These are phyloP conservation scores for Cercospora sp. DNA, from an alignment of 2,329 filamentous ascomycete genomes.

Conservation along the genomic window DNA sequence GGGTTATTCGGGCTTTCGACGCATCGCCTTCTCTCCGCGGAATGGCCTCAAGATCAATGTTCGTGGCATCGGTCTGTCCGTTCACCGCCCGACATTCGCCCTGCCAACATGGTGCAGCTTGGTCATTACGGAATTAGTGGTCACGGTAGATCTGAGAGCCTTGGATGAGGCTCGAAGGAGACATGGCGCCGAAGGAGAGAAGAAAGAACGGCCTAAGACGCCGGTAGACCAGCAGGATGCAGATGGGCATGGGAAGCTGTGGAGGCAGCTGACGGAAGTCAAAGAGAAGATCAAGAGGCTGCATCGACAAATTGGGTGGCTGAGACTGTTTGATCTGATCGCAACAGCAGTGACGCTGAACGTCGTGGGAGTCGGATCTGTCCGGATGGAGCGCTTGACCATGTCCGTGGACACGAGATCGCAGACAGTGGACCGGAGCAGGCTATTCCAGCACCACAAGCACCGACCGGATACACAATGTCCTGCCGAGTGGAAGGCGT, in stretches of 20 bases:
- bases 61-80: slow-evolving; percentile 78
- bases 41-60: slow-evolving; percentile 90
- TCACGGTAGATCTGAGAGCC: slow-evolving; percentile 75
- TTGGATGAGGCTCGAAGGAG: slow-evolving; percentile 45
- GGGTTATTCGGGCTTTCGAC: slow-evolving; percentile 86
- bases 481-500: slow-evolving; percentile 93
- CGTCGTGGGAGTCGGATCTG: slow-evolving; percentile 75
- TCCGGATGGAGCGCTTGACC: slow-evolving; percentile 82
- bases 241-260: slow-evolving; percentile 63
- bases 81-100: slow-evolving; percentile 93
- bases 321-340: slow-evolving; percentile 84
- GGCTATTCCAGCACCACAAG: slow-evolving; percentile 80
- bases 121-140: slow-evolving; percentile 77
- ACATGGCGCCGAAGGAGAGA: slow-evolving; percentile 23
- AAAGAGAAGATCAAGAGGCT: slow-evolving; percentile 86
- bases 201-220: slow-evolving; percentile 18
- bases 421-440: slow-evolving; percentile 86
- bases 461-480: slow-evolving; percentile 62
- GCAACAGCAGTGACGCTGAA: slow-evolving; percentile 76
- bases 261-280: slow-evolving; percentile 72
- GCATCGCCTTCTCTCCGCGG: slow-evolving; percentile 83
- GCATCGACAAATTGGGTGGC: slow-evolving; percentile 83
- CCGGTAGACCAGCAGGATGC: slow-evolving; percentile 34
- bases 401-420: slow-evolving; percentile 86
- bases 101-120: slow-evolving; percentile 96